Evolutionary conservation across 2,329 filamentous ascomycete species (phyloP).

Genomic region (Orbilia ellipsospora): DNA sequence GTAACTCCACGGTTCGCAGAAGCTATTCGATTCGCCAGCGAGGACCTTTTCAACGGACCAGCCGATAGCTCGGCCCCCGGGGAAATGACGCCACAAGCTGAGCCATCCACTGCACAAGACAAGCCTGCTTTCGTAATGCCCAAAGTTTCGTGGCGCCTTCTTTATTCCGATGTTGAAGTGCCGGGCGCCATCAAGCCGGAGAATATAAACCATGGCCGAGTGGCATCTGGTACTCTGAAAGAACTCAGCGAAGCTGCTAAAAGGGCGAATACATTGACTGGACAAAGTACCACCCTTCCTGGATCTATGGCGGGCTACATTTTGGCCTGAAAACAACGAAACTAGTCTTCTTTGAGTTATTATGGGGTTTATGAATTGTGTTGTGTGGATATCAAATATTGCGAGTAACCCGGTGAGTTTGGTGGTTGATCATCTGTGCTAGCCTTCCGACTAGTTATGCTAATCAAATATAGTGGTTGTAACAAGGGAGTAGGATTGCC

Average conservation of each 20-base stretch:
- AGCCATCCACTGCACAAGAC: background rate
- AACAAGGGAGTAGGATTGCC: too few species aligned
- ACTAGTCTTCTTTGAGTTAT: too few species aligned
- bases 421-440: too few species aligned
- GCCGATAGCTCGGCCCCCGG: background rate
- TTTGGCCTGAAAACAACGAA: background rate
- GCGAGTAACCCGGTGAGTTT: too few species aligned
- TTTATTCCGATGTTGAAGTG: slow-evolving; percentile 6
- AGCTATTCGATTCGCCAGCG: background rate
- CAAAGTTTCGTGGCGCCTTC: slow-evolving; percentile 7
- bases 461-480: too few species aligned
- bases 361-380: too few species aligned
- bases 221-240: slow-evolving; percentile 3
- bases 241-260: background rate
- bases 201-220: background rate
- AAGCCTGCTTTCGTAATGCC: slow-evolving; percentile 8
- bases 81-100: background rate
- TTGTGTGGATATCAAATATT: too few species aligned
- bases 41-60: background rate
- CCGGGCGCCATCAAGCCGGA: background rate
- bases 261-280: background rate
- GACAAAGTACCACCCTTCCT: background rate
- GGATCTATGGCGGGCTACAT: slow-evolving; percentile 15
- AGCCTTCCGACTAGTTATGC: too few species aligned
- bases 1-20: background rate